phyloP scores from a whole-genome alignment of 148 eudicot species.

The Dianthus caryophyllus region DNA sequence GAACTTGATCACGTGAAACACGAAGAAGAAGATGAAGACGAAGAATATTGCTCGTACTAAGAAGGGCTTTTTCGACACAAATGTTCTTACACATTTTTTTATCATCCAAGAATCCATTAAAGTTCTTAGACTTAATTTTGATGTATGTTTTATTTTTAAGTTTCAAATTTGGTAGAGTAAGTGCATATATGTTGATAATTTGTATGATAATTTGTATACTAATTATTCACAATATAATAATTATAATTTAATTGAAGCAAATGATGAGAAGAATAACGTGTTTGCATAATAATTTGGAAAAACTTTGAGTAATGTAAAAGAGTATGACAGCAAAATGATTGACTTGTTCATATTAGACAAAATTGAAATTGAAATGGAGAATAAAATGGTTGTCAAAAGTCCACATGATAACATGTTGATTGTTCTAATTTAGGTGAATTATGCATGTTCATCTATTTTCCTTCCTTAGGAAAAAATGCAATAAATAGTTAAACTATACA shows the following conservation, averaged over 20 bases:
- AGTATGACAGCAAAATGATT: constrained; percentile 9
- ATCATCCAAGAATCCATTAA: constrained; percentile 9
- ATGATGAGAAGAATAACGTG: constrained; percentile 13
- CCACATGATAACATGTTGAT: constrained; percentile 16
- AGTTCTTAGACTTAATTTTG: background rate
- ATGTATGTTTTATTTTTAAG: no score
- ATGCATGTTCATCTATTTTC: constrained; percentile 3
- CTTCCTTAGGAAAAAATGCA: background rate
- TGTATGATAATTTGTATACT: no score
- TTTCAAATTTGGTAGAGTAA: no score
- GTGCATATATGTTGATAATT: no score
- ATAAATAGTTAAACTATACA: background rate
- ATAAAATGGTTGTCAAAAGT: constrained; percentile 13
- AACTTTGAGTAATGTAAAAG: background rate
- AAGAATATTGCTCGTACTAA: constrained; percentile 1
- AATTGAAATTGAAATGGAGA: background rate
- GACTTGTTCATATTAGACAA: constrained; percentile 7
- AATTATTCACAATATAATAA: background rate
- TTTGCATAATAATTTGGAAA: constrained; percentile 4
- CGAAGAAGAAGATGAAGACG: constrained; percentile 1
- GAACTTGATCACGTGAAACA: constrained; percentile 8
- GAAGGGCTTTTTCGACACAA: constrained; percentile 5
- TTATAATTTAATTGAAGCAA: background rate
- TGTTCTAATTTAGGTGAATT: background rate
- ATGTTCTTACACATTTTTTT: constrained; percentile 4